These are phyloP conservation scores for Vitis hybrid DNA, from an alignment of 177 flowering plant species.

Conservation along the genomic window DNA sequence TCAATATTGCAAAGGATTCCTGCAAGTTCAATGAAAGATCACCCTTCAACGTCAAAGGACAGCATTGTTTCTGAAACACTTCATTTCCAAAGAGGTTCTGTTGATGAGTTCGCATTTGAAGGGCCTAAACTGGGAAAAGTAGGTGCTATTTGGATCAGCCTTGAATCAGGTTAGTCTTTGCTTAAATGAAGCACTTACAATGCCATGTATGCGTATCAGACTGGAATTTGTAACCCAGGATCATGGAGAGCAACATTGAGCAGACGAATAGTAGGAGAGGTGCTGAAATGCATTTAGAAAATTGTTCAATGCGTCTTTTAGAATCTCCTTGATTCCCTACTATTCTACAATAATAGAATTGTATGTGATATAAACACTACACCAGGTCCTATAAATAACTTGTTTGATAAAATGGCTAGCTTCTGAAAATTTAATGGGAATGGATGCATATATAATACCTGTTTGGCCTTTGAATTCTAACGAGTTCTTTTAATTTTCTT, in stretches of 20 bases:
- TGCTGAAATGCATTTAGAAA: neutral
- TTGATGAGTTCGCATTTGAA: constrained; percentile 59
- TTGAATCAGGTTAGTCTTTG: constrained; percentile 69
- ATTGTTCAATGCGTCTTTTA: too few relatives aligned
- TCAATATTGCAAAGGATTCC: constrained; percentile 74
- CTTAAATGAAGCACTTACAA: neutral
- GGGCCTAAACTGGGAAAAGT: constrained; percentile 66
- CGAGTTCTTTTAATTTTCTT: neutral
- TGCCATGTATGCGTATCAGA: neutral
- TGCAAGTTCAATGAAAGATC: constrained; percentile 20
- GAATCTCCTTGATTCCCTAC: neutral
- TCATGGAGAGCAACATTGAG: too few relatives aligned
- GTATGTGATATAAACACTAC: neutral
- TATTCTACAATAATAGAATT: neutral
- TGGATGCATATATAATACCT: neutral
- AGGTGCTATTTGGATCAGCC: constrained; percentile 75
- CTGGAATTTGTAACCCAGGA: neutral
- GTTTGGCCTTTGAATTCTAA: neutral
- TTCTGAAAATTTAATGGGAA: too few relatives aligned
- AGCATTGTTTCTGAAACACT: constrained; percentile 20
- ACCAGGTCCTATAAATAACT: neutral
- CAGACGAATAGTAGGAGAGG: neutral
- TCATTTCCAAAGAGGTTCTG: constrained; percentile 69
- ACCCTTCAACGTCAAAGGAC: constrained; percentile 19
- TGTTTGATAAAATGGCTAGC: neutral